Evolutionary conservation across 1,284 basidiomycete genomes (phyloP).

Genomic region (Papiliotrema nemorosa): DNA sequence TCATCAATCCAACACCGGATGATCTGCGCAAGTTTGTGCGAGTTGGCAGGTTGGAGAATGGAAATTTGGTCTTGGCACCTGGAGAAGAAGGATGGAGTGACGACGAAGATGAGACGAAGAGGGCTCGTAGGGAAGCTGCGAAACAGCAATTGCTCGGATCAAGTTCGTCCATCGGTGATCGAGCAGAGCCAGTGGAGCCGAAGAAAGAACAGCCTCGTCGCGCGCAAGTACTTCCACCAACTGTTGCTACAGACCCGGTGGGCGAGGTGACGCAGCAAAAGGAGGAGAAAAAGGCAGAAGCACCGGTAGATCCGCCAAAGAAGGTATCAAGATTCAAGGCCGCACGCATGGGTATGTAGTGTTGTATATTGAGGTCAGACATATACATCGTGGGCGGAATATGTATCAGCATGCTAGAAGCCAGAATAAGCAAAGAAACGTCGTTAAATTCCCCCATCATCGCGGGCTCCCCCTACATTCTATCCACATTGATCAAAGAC

Average conservation of each 20-base stretch:
- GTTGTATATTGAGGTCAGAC: no score
- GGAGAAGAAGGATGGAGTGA: constrained; percentile 32
- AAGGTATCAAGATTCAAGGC: constrained; percentile 46
- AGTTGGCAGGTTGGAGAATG: constrained; percentile 45
- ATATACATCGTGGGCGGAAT: no score
- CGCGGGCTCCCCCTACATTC: no score
- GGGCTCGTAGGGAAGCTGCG: constrained; percentile 15
- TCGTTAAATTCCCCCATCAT: no score
- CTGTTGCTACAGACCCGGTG: not conserved
- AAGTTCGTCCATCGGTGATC: not conserved
- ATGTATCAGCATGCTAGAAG: no score
- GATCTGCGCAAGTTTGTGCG: constrained; percentile 40
- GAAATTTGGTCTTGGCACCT: constrained; percentile 45
- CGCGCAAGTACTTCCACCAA: not conserved
- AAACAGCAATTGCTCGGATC: constrained; percentile 17
- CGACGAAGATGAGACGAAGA: constrained; percentile 26
- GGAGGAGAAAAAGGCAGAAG: constrained; percentile 1
- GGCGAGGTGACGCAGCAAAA: constrained; percentile 3
- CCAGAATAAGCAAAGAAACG: no score
- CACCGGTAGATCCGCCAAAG: constrained; percentile 15
- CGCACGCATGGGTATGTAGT: constrained; percentile 17
- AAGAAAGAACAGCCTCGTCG: no score
- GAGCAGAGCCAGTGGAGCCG: no score
- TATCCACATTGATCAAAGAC: no score
- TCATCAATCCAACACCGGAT: constrained; percentile 42